Evolutionary conservation across 495 filamentous ascomycete genomes (phyloP), one percentile per base, ranked within the genome.

Genomic region (Friedmanniomyces endolithicus): DNA sequence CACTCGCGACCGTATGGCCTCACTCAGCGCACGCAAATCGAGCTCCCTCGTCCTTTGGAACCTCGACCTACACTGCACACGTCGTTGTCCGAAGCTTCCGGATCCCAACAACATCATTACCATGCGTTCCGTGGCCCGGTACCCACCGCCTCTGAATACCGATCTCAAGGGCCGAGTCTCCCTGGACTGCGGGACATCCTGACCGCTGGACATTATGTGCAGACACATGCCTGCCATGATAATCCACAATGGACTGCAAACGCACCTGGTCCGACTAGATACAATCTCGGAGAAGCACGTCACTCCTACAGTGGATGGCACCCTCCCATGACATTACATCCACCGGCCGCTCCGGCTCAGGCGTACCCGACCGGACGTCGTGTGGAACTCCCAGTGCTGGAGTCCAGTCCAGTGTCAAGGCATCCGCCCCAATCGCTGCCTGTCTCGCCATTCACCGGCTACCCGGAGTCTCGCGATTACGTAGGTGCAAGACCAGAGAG

Each of bases 101-200:
- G 23, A 1, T 19, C 37, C 8, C 59, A 50, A 8, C 3, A 49
- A 29, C 59, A 49, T 11, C 47, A 49, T 19, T 39, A 33, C 14
- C 53, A 46, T 25, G 37, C 45, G 16, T 52, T 47, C n/a, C 29
- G 29, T 16, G 35, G 53, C 0, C 41, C 43, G 27, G 6, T 20
- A 9, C 11, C 37, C 14, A 24, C 4, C 24, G 16, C 52, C 19
- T 27, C 49, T 16, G 55, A 58, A 19, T n/a, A 39, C 40, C 14
- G 59, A 12, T 6, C 49, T 12, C 44, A 49, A 11, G 44, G 44
- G 11, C 59, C 44, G n/a, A 61, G 19, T 33, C 40, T 61, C 2
- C 59, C 59, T 11, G 59, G 59, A 7, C 40, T 61, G 17, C 39
- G 45, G 11, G 59, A 61, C 33, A 53, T 61, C 16, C 54, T 61